Conservation (phyloP, 768 basidiomycete species). For the Suillus ampliporus region DNA sequence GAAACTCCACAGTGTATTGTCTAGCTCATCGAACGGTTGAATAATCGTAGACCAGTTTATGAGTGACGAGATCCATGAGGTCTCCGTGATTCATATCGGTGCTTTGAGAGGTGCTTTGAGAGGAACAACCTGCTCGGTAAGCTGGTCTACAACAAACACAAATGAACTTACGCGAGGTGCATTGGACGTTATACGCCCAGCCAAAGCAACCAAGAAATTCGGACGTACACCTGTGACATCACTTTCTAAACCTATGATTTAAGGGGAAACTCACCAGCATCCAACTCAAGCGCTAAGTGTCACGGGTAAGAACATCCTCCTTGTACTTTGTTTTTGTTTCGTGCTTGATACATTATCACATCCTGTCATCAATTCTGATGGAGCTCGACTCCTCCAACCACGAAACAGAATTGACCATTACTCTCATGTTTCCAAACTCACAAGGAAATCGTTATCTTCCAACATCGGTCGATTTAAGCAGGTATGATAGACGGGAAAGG, state of each 20-base stretch:
- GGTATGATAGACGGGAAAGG: too few relatives aligned
- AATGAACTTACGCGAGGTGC: background rate
- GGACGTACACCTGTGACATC: background rate
- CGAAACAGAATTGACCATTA: background rate
- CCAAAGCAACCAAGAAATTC: background rate
- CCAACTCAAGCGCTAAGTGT: background rate
- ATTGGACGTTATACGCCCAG: background rate
- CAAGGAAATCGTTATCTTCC: background rate
- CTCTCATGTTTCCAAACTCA: background rate
- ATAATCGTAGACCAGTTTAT: background rate
- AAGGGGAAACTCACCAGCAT: background rate
- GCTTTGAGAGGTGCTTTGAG: background rate
- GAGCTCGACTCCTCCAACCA: background rate
- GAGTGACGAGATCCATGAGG: background rate
- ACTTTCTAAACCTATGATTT: background rate
- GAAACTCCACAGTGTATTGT: background rate
- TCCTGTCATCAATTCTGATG: background rate
- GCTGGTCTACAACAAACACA: background rate
- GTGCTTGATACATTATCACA: background rate
- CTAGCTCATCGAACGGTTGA: background rate
- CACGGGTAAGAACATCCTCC: background rate
- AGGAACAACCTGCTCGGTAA: background rate
- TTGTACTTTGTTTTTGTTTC: background rate
- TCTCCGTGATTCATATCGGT: background rate
- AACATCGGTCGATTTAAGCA: background rate